Evolutionary conservation across 2,329 filamentous ascomycete genomes (phyloP), one percentile per base, ranked within the genome.

Genomic region (Penicillium brevicompactum): DNA sequence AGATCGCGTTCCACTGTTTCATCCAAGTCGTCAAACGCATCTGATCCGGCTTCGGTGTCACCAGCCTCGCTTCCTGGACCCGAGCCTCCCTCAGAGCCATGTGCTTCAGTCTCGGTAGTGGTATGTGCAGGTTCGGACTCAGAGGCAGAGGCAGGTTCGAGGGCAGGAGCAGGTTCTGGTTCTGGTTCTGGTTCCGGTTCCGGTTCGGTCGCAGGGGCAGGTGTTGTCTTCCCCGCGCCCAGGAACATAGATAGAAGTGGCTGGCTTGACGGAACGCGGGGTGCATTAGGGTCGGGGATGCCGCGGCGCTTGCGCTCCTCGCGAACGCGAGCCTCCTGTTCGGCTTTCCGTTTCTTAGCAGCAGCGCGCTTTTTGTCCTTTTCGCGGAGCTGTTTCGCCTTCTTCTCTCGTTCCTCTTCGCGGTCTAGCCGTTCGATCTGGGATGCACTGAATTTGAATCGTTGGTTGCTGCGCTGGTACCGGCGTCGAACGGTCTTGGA

Each of bases 381-480:
- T 10, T 74, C 72, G 2, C 68, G 67, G 21, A 74, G 64, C 5
- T 66, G 73, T 58, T 78, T 72, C 0, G 75, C 76, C 43, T 71
- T 70, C 10, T 68, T 66, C 46, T 76, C 69, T 37, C 72, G 70
- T 31, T 76, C 71, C 53, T 79, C 71, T 46, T 77, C 73, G 44
- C 76, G 74, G 43, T 77, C 75, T 44, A 74, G 72, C 13, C 67
- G 66, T 27, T 64, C 66, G n/a, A 74, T 67, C 52, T 74, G 67
- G 2, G 71, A 68, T 5, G 69, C 65, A 11, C 67, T 70, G 52
- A 74, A 74, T 37, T 66, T 57, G 49, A 74, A 67, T 14, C 66
- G 66, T 52, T 73, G 70, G 63, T 73, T 70, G 59, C 70, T 72
- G 57, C 71, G 70, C 49, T 74, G 72, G 54, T 72, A 74, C 46